Base-by-base conservation (phyloP, 23 red algal species). In the Gracilaria domingensis region DNA sequence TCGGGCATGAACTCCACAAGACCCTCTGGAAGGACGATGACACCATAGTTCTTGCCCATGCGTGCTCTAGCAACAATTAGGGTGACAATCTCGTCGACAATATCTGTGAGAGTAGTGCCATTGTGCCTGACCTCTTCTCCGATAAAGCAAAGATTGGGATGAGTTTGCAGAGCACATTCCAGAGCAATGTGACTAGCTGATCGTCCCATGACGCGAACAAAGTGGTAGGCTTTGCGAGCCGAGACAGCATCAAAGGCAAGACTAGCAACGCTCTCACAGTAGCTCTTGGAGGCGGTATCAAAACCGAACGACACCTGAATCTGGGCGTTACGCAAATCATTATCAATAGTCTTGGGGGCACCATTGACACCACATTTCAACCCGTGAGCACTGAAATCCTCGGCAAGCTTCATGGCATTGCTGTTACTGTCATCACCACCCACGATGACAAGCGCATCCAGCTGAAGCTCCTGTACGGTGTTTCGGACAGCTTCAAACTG, bases 1-100 rank as follows among this genome's bases (percentile, higher is more conserved):
- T 98, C 97, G 13, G 97, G 97, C 97, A 98, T 98, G 53, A 98
- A 98, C 88, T 98, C 97, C 11, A 98, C 93, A 37, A 98, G 44
- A 4, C 97, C 97, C 60, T 98, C 97, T 26, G 97, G 97, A 84
- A 98, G 75, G n/a, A 98, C 92, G 48, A 98, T 92, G 37, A 98
- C 44, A 21, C 97, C 97, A 79, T 95, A 95, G 80, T 95, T 96
- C 88, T 95, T 96, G n/a, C 88, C 93, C 35, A 80, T 59, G 11
- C 12, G 4, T 16, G 97, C 84, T 34, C 97, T 83, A 81, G 95
- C 83, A 25, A 67, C 42, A 42, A 98, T 69, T 23, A 95, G 18
- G 25, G 95, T 93, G 26, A 88, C 93, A 72, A 95, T 94, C 20
- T 77, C 30, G 23, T 78, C 86, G 54, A 96, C 94, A 55, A 95